Evolutionary conservation across 345 rosid species (phyloP).

Genomic region (Sisymbrium irio): DNA sequence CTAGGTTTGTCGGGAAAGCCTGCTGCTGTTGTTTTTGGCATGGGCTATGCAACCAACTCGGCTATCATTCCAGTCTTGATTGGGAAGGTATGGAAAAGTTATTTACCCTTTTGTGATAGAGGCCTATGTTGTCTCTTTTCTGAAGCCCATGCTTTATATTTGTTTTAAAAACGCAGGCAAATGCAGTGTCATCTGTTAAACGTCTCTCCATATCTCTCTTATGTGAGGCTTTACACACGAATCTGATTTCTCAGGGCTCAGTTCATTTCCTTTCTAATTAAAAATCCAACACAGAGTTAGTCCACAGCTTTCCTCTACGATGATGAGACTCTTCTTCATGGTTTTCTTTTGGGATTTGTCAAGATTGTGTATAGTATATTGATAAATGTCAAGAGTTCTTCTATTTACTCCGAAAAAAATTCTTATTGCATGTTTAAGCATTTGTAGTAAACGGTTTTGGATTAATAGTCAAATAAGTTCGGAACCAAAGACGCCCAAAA

Average conservation of each 20-base stretch:
- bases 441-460: slow-evolving; percentile 6
- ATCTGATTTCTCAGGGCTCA: too few species aligned
- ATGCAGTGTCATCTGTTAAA: too few species aligned
- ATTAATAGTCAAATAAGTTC: slow-evolving; percentile 10
- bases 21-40: slow-evolving; percentile 78
- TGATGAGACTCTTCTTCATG: not conserved
- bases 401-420: too few species aligned
- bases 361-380: not conserved
- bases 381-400: not conserved
- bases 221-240: too few species aligned
- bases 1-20: slow-evolving; percentile 83
- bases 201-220: too few species aligned
- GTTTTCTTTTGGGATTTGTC: not conserved
- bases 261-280: not conserved
- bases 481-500: not conserved
- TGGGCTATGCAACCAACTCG: slow-evolving; percentile 90
- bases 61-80: slow-evolving; percentile 76
- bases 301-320: not conserved
- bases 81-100: slow-evolving; percentile 54
- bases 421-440: not conserved
- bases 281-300: not conserved
- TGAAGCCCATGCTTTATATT: not conserved
- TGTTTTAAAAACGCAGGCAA: not conserved
- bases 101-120: not conserved
- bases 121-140: not conserved